phyloP scores from a whole-genome alignment of 129 eudicot genomes.

The Centaurea solstitialis region DNA sequence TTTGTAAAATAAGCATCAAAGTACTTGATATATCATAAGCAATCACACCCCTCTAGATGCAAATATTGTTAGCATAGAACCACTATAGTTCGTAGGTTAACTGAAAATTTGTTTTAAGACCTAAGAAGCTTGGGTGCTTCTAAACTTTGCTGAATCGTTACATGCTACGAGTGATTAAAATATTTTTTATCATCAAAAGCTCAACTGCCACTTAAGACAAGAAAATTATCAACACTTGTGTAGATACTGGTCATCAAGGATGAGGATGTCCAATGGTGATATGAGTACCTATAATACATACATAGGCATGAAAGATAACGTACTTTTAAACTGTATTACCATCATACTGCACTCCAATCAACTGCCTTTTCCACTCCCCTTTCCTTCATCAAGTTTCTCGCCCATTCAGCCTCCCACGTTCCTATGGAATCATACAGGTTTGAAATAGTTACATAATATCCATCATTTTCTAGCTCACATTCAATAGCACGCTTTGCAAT shows the following conservation, averaged over 20 bases:
- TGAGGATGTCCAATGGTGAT: neutral
- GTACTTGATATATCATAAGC: constrained; percentile 84
- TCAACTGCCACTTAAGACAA: neutral
- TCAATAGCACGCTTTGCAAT: constrained; percentile 66
- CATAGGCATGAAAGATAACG: neutral
- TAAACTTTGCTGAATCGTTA: too few species aligned
- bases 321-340: neutral
- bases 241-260: neutral
- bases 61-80: constrained; percentile 9
- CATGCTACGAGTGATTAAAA: neutral
- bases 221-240: neutral
- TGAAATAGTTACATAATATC: constrained; percentile 63
- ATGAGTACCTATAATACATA: neutral
- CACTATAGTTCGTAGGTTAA: constrained; percentile 2
- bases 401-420: constrained; percentile 63
- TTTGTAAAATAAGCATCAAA: constrained; percentile 92
- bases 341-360: constrained; percentile 54
- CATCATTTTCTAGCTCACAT: constrained; percentile 91
- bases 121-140: too few species aligned
- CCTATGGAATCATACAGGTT: constrained; percentile 70
- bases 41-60: constrained; percentile 79
- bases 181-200: neutral
- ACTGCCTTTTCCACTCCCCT: constrained; percentile 57
- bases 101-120: too few species aligned
- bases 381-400: constrained; percentile 58